A percentile compares a stretch with the other conserved stretches of the same genome.
phyloP scores from a whole-genome alignment of 1,284 basidiomycete species.

The Trametes hirsuta region DNA sequence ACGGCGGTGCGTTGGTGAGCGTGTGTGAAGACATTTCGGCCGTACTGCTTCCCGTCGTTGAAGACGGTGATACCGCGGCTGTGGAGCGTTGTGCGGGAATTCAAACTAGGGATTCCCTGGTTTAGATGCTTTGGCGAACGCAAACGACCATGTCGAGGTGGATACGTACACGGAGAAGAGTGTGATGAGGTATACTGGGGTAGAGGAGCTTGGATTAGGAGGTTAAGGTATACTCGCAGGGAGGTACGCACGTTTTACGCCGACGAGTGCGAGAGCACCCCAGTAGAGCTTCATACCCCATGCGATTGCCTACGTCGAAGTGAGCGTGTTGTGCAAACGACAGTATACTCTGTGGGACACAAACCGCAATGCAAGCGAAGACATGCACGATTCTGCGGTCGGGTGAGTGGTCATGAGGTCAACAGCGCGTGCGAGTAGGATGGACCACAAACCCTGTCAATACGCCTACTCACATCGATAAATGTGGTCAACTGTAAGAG shows the following conservation, averaged over 20 bases:
- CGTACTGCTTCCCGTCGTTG: background rate
- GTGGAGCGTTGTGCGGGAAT: slow-evolving; percentile 7
- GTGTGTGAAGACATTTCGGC: slow-evolving; percentile 2
- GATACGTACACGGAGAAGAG: slow-evolving; percentile 5
- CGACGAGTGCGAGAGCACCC: background rate
- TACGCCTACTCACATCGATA: background rate
- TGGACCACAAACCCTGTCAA: background rate
- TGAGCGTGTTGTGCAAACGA: background rate
- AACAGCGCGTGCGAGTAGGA: background rate
- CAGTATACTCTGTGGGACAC: background rate
- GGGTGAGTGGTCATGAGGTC: background rate
- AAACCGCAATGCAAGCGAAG: background rate
- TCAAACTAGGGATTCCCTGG: background rate
- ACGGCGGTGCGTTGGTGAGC: slow-evolving; percentile 3
- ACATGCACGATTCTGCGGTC: background rate
- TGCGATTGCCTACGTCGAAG: background rate
- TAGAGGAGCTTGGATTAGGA: background rate
- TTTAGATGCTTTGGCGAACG: background rate
- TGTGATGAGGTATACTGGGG: slow-evolving; percentile 5
- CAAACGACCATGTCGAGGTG: background rate
- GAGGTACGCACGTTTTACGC: background rate
- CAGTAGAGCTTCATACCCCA: background rate
- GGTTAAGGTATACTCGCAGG: background rate
- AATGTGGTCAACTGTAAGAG: background rate
- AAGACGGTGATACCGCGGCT: slow-evolving; percentile 3